Conservation (phyloP, 805 yeast genomes). For the Ogataea ramenticola region DNA sequence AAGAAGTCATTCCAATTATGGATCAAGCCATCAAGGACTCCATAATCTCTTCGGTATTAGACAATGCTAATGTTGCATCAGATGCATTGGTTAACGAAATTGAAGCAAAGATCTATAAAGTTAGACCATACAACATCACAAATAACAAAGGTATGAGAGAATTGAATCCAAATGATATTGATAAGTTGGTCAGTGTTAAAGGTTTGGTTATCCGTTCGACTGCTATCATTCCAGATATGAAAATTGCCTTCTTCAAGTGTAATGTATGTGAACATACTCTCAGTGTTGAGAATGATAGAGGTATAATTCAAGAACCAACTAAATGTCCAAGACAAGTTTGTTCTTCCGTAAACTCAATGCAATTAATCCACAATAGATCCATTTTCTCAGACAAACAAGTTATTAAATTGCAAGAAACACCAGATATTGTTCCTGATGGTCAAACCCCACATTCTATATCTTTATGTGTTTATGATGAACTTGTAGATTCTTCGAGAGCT, state of each 20-base stretch:
- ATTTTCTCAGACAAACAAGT: constrained; percentile 94
- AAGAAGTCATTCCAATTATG: constrained; percentile 95
- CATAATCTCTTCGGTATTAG: constrained; percentile 66
- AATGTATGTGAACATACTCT: constrained; percentile 90
- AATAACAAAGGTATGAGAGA: constrained; percentile 81
- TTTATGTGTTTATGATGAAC: constrained; percentile 88
- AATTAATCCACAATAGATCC: constrained; percentile 84
- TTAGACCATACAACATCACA: constrained; percentile 81
- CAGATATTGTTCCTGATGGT: constrained; percentile 95
- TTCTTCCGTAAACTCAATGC: constrained; percentile 79
- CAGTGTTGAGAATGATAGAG: constrained; percentile 89
- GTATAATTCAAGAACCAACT: constrained; percentile 88
- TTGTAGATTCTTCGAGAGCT: constrained; percentile 90
- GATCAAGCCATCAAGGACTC: constrained; percentile 92
- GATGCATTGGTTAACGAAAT: constrained; percentile 55
- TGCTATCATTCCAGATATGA: constrained; percentile 95
- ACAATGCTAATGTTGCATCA: constrained; percentile 31
- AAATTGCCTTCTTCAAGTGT: constrained; percentile 92
- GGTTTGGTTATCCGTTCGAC: constrained; percentile 87
- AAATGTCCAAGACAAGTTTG: constrained; percentile 89
- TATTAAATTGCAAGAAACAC: constrained; percentile 77
- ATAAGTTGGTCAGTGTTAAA: constrained; percentile 82
- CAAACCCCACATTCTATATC: constrained; percentile 97
- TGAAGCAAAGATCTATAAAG: constrained; percentile 76
- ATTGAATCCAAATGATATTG: constrained; percentile 88